Base-by-base conservation (phyloP, 2,329 filamentous ascomycete species). In the Aspergillus felis region DNA sequence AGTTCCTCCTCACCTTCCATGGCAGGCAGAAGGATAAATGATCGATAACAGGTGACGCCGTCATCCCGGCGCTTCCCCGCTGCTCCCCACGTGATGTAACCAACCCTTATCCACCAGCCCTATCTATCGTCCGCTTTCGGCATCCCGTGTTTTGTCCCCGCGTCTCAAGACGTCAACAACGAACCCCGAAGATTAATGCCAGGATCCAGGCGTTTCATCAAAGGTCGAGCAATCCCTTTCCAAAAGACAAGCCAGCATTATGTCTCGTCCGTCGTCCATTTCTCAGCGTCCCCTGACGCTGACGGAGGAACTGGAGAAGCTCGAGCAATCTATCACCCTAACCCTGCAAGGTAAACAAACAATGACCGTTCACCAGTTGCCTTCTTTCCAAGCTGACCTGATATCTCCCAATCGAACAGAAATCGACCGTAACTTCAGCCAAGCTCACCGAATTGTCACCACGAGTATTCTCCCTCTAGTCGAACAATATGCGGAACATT, bases 381-480 rank as follows among this genome's bases (percentile, higher is more conserved):
- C 27, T 22, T 4, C 57, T 61, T 60, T 53, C 60, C 60, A 57
- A 28, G 51, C 47, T 20, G 44, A 47, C 61, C 67, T 41, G 67
- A 54, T 27, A 9, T 35, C 47, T 6, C 25, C 17, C 48, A 8
- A 41, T 48, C 29, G n/a, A 47, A 25, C 68, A 95, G 94, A 99
- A 80, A 99, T 99, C 78, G 94, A 99, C 74, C 90, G 91, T 76
- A 99, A 99, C 77, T 99, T 99, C 74, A 97, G 91, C 78, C 91
- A 91, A 70, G 92, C 94, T 29, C 94, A 99, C 75, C 88, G 92
- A 61, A 97, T 99, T 58, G 93, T 99, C 42, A 97, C 94, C 0
- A 88, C 89, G 1, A 96, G 87, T 71, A 97, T 99, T 55, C 78
- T 99, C 3, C 94, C 94, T 1, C 84, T 97, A 1, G 92, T 99